Percentiles rank a stretch among this genome's conserved stretches.
Conservation (phyloP, 116 monocot genomes). For the Cymodocea nodosa region DNA sequence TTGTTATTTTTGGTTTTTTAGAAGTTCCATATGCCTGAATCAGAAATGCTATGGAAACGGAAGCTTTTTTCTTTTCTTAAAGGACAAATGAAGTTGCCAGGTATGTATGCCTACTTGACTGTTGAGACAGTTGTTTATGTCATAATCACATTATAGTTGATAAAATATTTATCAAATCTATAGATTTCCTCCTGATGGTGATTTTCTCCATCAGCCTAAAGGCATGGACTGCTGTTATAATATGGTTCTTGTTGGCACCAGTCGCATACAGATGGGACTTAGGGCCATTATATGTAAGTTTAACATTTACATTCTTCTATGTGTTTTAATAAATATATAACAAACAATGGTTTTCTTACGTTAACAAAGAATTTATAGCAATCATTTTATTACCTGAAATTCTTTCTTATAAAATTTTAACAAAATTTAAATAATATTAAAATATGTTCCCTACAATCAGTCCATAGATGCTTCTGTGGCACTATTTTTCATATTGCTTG, state of each 20-base stretch:
- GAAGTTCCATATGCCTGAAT: constrained; percentile 76
- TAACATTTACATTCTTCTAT: not conserved
- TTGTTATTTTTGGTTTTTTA: constrained; percentile 5
- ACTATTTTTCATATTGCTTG: too few relatives aligned
- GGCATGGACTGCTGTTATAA: constrained; percentile 51
- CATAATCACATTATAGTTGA: not conserved
- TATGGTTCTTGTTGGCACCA: constrained; percentile 88
- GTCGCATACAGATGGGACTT: constrained; percentile 71
- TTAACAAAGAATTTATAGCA: too few relatives aligned
- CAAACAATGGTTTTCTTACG: not conserved
- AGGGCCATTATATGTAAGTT: constrained; percentile 84
- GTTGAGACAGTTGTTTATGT: not conserved
- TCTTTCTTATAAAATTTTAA: too few relatives aligned
- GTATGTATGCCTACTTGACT: constrained; percentile 15
- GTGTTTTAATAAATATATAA: not conserved
- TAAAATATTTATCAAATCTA: constrained; percentile 17
- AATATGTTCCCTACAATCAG: too few relatives aligned
- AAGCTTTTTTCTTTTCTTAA: constrained; percentile 56
- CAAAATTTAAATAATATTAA: too few relatives aligned
- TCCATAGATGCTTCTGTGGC: too few relatives aligned
- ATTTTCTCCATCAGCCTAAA: constrained; percentile 81
- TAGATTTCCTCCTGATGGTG: constrained; percentile 86
- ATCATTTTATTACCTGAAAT: too few relatives aligned
- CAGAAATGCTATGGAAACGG: constrained; percentile 57
- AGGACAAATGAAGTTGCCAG: constrained; percentile 73